Conservation (phyloP, 306 rosid species). For the Boehmeria nivea region DNA sequence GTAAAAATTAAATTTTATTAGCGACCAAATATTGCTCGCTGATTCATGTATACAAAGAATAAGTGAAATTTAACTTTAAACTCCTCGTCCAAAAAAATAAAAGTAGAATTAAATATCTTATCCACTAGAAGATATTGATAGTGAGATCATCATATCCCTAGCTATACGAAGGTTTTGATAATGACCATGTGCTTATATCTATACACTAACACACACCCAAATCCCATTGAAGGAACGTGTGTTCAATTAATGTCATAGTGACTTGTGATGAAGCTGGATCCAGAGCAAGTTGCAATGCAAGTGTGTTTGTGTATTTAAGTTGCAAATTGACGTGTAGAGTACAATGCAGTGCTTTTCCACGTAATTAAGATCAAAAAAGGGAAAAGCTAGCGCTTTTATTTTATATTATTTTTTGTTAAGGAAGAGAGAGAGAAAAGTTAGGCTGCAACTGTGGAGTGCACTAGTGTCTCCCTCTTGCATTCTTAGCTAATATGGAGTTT, state of each 20-base stretch:
- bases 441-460: neutral
- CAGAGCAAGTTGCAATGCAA: neutral
- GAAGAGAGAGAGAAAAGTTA: neutral
- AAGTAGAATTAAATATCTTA: too few relatives aligned
- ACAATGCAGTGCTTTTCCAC: neutral
- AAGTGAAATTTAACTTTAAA: too few relatives aligned
- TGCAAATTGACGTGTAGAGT: neutral
- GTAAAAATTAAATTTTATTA: too few relatives aligned
- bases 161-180: too few relatives aligned
- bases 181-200: too few relatives aligned
- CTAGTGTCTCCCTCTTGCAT: neutral
- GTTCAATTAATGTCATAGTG: neutral
- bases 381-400: neutral
- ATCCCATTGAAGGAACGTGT: neutral
- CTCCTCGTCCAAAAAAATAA: too few relatives aligned
- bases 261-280: slow-evolving; percentile 4
- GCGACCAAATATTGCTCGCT: too few relatives aligned
- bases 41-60: too few relatives aligned
- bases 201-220: too few relatives aligned
- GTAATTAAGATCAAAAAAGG: neutral
- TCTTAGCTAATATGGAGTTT: neutral
- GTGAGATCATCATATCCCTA: too few relatives aligned
- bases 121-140: too few relatives aligned
- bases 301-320: neutral
- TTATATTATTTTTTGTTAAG: too few relatives aligned